Percentiles rank a stretch among this genome's conserved stretches.
phyloP scores from a whole-genome alignment of 306 rosid species.

The Hippophae rhamnoides region DNA sequence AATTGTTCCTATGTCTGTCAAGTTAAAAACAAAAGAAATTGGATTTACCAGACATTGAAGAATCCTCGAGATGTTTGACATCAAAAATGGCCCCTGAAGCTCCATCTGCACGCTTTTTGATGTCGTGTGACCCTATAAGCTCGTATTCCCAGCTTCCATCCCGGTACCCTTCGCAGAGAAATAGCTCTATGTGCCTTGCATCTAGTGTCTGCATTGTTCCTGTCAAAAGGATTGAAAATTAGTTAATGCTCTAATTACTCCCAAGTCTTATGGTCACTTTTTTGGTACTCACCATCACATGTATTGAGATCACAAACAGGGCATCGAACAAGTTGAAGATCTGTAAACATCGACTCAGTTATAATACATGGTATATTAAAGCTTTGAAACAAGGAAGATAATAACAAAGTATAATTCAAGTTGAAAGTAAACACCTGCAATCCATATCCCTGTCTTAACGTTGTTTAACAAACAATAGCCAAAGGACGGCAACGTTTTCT shows the following conservation, averaged over 20 bases:
- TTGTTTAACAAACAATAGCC: constrained; percentile 68
- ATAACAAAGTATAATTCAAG: not conserved
- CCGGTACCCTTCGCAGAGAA: constrained; percentile 59
- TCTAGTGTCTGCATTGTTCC: constrained; percentile 99
- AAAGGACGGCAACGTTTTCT: constrained; percentile 43
- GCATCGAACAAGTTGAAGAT: constrained; percentile 96
- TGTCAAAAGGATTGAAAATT: constrained; percentile 12
- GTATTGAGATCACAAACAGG: constrained; percentile 90
- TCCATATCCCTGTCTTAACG: constrained; percentile 81
- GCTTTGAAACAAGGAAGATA: too few relatives aligned
- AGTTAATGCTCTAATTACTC: not conserved
- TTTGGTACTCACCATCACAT: constrained; percentile 61
- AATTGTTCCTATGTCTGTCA: not conserved
- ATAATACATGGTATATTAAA: constrained; percentile 5
- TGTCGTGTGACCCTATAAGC: constrained; percentile 72
- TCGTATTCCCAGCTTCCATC: constrained; percentile 82
- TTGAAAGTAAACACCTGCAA: constrained; percentile 50
- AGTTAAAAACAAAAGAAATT: not conserved
- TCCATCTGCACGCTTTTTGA: constrained; percentile 61
- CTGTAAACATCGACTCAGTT: constrained; percentile 41
- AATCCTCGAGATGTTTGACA: constrained; percentile 46
- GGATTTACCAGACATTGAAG: constrained; percentile 57
- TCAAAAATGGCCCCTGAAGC: constrained; percentile 90
- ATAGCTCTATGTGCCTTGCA: constrained; percentile 84
- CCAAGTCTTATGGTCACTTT: not conserved